Evolutionary conservation across 805 yeast species (phyloP).

Genomic region (Candida namnaoensis): DNA sequence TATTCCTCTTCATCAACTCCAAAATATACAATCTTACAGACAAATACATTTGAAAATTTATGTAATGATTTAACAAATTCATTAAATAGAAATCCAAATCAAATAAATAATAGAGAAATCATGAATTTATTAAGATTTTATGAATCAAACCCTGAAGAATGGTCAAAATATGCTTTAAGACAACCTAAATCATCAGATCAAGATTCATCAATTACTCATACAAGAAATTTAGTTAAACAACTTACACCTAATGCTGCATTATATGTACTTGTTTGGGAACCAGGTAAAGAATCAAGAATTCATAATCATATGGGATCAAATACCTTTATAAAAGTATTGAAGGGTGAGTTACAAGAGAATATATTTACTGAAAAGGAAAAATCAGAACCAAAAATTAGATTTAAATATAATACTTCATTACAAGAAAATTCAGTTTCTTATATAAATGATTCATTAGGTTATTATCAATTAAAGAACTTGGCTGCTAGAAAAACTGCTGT

Average conservation of each 20-base stretch:
- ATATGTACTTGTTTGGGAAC: conserved; percentile 36
- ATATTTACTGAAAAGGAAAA: conserved; percentile 5
- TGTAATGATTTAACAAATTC: conserved; percentile 2
- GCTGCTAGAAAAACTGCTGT: conserved; percentile 22
- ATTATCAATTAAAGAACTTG: conserved; percentile 33
- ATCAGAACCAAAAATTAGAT: conserved; percentile 1
- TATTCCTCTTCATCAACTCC: background rate
- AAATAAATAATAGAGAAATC: conserved; percentile 5
- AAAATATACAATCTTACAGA: background rate
- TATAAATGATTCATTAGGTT: conserved; percentile 36
- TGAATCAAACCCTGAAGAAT: conserved; percentile 27
- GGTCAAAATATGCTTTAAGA: conserved; percentile 32
- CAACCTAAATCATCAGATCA: conserved; percentile 23
- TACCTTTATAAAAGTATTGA: conserved; percentile 37
- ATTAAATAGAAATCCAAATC: conserved; percentile 1
- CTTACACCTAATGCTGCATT: conserved; percentile 34
- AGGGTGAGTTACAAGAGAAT: conserved; percentile 16
- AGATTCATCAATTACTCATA: conserved; percentile 9
- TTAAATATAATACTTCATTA: conserved; percentile 1
- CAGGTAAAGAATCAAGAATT: conserved; percentile 33
- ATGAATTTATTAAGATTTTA: conserved; percentile 15
- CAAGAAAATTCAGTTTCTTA: conserved; percentile 30
- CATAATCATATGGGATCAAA: conserved; percentile 43
- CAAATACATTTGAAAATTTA: conserved; percentile 3
- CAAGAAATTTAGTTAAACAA: conserved; percentile 27